phyloP scores from a whole-genome alignment of 78 protist genomes.

The Dictyostelium purpureum region DNA sequence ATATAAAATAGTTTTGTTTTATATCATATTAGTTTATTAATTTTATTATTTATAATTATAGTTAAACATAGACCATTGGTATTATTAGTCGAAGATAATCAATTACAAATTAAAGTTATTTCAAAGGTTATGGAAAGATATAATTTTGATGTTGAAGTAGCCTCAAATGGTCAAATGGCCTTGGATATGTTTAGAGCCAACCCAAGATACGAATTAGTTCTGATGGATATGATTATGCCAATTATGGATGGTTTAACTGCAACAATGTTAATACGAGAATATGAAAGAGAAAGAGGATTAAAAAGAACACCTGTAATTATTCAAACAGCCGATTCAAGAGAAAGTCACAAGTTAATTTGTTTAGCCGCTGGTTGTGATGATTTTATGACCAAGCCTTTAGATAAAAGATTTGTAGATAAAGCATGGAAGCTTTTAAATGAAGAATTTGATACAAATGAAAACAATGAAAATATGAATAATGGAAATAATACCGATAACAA shows the following conservation, averaged over 20 bases:
- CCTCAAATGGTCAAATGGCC: constrained; percentile 80
- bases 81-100: constrained; percentile 70
- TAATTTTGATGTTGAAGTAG: constrained; percentile 81
- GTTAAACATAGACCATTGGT: constrained; percentile 80
- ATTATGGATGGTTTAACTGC: constrained; percentile 82
- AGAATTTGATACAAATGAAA: not conserved
- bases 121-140: constrained; percentile 66
- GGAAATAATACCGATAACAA: not conserved
- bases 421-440: constrained; percentile 53
- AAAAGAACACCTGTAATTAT: constrained; percentile 78
- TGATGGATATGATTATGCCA: constrained; percentile 83
- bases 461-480: not conserved
- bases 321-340: constrained; percentile 76
- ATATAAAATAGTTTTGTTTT: too few relatives aligned
- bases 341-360: constrained; percentile 52
- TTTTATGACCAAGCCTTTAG: constrained; percentile 75
- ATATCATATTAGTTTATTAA: too few relatives aligned
- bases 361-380: constrained; percentile 83
- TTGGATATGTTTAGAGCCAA: constrained; percentile 75
- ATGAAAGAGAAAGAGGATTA: constrained; percentile 67
- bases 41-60: not conserved
- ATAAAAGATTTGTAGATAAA: constrained; percentile 40
- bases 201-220: constrained; percentile 72
- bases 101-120: constrained; percentile 64
- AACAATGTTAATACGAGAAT: constrained; percentile 72